Base-by-base conservation (phyloP, 108 stramenopile genomes). In the Halocafeteria seosinensis region DNA sequence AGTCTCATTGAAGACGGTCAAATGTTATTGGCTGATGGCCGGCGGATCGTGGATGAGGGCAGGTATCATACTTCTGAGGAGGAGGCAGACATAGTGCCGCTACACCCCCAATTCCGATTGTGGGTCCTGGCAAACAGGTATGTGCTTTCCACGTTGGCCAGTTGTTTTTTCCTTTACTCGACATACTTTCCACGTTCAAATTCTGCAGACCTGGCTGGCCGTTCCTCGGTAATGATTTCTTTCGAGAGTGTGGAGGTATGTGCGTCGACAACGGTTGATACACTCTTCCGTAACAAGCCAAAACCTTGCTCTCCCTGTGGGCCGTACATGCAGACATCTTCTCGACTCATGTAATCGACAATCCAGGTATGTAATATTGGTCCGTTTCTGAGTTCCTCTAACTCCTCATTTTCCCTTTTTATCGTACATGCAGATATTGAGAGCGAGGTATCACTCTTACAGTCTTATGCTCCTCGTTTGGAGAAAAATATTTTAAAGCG, bases 201-300 rank as follows among this genome's bases (percentile, higher is more conserved):
- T n/a, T n/a, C n/a, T n/a, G n/a, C n/a, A n/a, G n/a, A n/a, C 81
- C 91, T 24, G 86, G 86, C 1, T 88, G 62, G 61, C 91, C 91
- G 4, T 92, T 92, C 70, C 79, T 80, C 42, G 91, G 91, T 9
- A 89, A 92, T 70, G 83, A 84, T 59, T 70, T 92, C 34, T 78
- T 77, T 50, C 55, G 73, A 0, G 79, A 83, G 61, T 80, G 86
- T 63, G 82, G 81, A 17, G 91, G 89, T 71, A 74, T 75, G 38
- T 90, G 88, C 69, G 75, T 84, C 0, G 67, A 72, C 11, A 74
- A 80, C 53, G 69, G 73, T 24, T 74, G 90, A 11, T 67, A 71
- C 21, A 72, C 77, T 35, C 81, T 78, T n/a, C n/a, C n/a, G n/a
- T n/a, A n/a, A n/a, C n/a, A n/a, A n/a, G n/a, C n/a, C n/a, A n/a